Conservation (phyloP, 805 yeast species). For the Cyberlindnera nakhonratchasimensis region DNA sequence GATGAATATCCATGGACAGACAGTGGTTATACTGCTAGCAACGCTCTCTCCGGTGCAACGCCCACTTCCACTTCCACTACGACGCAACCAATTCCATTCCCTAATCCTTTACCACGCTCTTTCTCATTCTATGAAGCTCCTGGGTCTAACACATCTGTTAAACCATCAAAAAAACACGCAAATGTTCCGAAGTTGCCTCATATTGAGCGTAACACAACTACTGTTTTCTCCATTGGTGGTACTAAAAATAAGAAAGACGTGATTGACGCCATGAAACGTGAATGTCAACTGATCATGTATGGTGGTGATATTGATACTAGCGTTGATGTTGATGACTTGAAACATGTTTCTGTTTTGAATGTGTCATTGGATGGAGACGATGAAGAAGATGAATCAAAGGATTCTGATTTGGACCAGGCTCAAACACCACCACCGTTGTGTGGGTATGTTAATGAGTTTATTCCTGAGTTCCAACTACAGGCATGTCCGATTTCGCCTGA, state of each 20-base stretch:
- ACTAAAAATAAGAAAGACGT: constrained; percentile 7
- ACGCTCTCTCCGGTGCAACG: background rate
- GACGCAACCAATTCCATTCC: constrained; percentile 5
- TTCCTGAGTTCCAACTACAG: constrained; percentile 40
- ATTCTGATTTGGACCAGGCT: too few relatives aligned
- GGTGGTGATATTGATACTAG: constrained; percentile 3
- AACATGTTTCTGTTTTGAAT: constrained; percentile 29
- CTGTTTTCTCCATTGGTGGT: constrained; percentile 14
- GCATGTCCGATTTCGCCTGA: constrained; percentile 51
- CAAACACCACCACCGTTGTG: constrained; percentile 29
- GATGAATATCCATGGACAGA: constrained; percentile 40
- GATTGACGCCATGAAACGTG: constrained; percentile 9
- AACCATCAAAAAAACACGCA: constrained; percentile 26
- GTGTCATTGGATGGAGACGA: constrained; percentile 25
- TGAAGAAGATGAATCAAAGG: constrained; percentile 1
- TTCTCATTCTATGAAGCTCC: constrained; percentile 9
- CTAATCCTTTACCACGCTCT: constrained; percentile 24
- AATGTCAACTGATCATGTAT: constrained; percentile 17
- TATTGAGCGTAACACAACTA: constrained; percentile 21
- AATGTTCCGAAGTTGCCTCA: constrained; percentile 28
- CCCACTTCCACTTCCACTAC: constrained; percentile 1
- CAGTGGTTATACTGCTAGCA: constrained; percentile 1
- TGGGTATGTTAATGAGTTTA: constrained; percentile 24
- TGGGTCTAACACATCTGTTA: background rate
- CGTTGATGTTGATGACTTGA: constrained; percentile 20